Evolutionary conservation across 148 eudicot genomes (phyloP).

Genomic region (Amaranthus hypochondriacus): DNA sequence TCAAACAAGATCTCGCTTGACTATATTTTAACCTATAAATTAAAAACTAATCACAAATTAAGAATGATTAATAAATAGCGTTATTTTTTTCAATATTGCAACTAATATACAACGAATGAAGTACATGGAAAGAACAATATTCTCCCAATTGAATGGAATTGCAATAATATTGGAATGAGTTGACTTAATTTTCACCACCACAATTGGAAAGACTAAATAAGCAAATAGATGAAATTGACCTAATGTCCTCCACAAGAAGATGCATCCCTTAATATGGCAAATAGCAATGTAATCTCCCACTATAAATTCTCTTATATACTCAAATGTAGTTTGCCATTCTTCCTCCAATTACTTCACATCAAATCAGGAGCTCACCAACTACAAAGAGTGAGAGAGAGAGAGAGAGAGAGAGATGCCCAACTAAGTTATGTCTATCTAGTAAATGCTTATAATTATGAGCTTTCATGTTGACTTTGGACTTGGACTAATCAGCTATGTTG

Average conservation of each 20-base stretch:
- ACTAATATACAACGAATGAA: neutral
- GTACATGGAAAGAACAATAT: neutral
- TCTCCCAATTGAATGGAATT: neutral
- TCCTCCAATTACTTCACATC: constrained; percentile 30
- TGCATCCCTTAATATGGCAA: neutral
- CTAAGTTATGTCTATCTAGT: constrained; percentile 20
- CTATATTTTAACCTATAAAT: too few species aligned
- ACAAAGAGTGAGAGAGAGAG: neutral
- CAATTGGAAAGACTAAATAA: constrained; percentile 26
- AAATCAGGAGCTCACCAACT: constrained; percentile 17
- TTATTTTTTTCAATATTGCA: too few species aligned
- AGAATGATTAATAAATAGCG: too few species aligned
- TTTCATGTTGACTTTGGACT: constrained; percentile 10
- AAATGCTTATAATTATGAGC: constrained; percentile 4
- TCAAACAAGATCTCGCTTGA: too few species aligned
- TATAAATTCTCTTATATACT: constrained; percentile 19
- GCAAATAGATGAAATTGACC: constrained; percentile 21
- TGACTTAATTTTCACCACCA: constrained; percentile 27
- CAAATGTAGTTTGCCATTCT: constrained; percentile 17
- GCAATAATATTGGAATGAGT: constrained; percentile 8
- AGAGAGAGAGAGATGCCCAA: constrained; percentile 9
- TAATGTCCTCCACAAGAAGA: constrained; percentile 26
- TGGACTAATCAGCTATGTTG: neutral
- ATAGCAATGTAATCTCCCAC: constrained; percentile 5
- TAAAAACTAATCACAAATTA: too few species aligned